Conservation (phyloP, 2,329 filamentous ascomycete species). For the Aspergillus sclerotialis region DNA sequence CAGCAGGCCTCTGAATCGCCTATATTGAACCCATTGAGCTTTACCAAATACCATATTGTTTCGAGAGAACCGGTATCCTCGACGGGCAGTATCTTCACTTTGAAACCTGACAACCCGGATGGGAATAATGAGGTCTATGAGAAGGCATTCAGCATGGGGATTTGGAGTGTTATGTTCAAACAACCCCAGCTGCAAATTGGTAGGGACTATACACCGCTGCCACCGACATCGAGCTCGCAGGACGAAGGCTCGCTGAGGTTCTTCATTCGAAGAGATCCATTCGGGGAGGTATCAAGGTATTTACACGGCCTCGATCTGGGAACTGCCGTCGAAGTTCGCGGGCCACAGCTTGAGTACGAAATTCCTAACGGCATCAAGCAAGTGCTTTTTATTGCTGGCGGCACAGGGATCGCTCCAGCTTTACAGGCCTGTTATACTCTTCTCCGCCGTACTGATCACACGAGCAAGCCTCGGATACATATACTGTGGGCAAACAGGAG, state of each 20-base stretch:
- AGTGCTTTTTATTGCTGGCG: slow-evolving; percentile 81
- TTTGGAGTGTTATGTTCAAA: slow-evolving; percentile 89
- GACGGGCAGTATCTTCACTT: slow-evolving; percentile 41
- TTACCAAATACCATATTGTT: slow-evolving; percentile 36
- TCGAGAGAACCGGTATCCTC: slow-evolving; percentile 39
- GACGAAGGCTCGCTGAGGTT: slow-evolving; percentile 54
- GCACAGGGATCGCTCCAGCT: slow-evolving; percentile 86
- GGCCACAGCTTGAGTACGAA: slow-evolving; percentile 65
- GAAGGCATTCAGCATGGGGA: slow-evolving; percentile 53
- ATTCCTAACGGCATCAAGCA: slow-evolving; percentile 49
- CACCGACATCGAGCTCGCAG: slow-evolving; percentile 18
- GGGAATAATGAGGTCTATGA: slow-evolving; percentile 33
- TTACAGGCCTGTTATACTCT: slow-evolving; percentile 69
- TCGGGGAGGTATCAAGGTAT: slow-evolving; percentile 82
- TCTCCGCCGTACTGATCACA: slow-evolving; percentile 22
- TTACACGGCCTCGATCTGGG: slow-evolving; percentile 59
- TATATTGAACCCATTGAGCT: slow-evolving; percentile 29
- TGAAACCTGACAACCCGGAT: slow-evolving; percentile 29
- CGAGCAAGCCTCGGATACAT: slow-evolving; percentile 46
- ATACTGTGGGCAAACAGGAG: slow-evolving; percentile 77
- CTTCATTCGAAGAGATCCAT: slow-evolving; percentile 68
- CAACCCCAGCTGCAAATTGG: slow-evolving; percentile 92
- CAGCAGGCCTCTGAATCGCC: slow-evolving; percentile 17
- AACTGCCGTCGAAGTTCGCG: slow-evolving; percentile 65
- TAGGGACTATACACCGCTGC: slow-evolving; percentile 83